phyloP scores from a whole-genome alignment of 2,329 filamentous ascomycete species.

The Mollisiaceae sp. region DNA sequence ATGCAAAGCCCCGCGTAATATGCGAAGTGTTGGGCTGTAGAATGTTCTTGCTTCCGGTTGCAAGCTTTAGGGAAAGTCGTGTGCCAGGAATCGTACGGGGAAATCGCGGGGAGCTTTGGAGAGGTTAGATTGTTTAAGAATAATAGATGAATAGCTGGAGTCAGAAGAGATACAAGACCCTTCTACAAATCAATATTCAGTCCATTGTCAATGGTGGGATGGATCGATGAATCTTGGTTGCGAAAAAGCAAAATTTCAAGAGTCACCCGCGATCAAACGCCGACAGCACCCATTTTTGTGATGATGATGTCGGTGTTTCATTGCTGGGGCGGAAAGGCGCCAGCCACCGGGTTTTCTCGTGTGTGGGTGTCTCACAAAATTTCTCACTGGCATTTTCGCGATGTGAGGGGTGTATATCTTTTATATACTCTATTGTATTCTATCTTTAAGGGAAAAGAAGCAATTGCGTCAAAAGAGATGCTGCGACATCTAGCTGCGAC shows the following conservation, averaged over 20 bases:
- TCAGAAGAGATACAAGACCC: slow-evolving; percentile 21
- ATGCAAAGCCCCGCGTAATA: neutral
- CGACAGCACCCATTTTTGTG: slow-evolving; percentile 14
- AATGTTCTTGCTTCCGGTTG: neutral
- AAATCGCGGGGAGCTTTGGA: neutral
- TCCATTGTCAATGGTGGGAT: slow-evolving; percentile 19
- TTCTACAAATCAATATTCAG: slow-evolving; percentile 19
- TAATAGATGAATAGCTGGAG: neutral
- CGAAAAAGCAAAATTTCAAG: slow-evolving; percentile 22
- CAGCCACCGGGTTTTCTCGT: neutral
- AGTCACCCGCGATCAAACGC: neutral
- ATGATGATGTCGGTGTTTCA: slow-evolving; percentile 22
- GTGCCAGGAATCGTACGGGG: slow-evolving; percentile 15
- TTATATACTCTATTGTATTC: neutral
- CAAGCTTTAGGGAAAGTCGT: slow-evolving; percentile 7
- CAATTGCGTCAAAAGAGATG: neutral
- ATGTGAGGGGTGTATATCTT: neutral
- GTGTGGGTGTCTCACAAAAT: neutral
- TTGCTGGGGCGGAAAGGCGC: neutral
- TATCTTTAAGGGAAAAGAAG: neutral
- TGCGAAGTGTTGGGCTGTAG: neutral
- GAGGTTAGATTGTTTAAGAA: neutral
- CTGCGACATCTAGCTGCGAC: neutral
- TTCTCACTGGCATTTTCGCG: neutral
- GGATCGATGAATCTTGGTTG: slow-evolving; percentile 4